Percentiles rank a stretch among this genome's conserved stretches.
Evolutionary conservation across 441 rosid species (phyloP).

Genomic region (Aquilaria agallochum): DNA sequence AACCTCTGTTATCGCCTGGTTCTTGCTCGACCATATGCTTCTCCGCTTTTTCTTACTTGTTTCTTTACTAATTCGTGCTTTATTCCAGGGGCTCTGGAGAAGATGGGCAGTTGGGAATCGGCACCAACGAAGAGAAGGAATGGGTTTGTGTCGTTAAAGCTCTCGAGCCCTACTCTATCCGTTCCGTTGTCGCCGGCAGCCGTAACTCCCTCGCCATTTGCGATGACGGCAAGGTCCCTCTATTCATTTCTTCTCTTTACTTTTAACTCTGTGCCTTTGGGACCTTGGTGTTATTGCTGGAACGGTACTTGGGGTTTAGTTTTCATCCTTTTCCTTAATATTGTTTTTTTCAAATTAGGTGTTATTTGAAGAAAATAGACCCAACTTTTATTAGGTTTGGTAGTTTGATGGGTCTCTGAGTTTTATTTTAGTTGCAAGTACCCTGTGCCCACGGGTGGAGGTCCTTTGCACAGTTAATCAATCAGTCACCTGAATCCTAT

Average conservation of each 20-base stretch:
- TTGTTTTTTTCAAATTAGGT: background rate
- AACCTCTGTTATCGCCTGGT: conserved; percentile 80
- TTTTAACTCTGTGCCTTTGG: background rate
- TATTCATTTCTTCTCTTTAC: conserved; percentile 1
- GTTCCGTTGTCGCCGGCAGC: conserved; percentile 94
- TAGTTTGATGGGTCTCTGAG: too few species aligned
- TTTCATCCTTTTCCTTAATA: conserved; percentile 1
- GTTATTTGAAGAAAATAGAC: too few species aligned
- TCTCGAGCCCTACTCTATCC: conserved; percentile 58
- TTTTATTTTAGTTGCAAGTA: too few species aligned
- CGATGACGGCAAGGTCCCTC: conserved; percentile 82
- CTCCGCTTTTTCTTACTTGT: conserved; percentile 2
- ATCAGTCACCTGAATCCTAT: too few species aligned
- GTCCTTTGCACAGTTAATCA: too few species aligned
- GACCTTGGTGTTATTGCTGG: conserved; percentile 1
- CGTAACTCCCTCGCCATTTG: conserved; percentile 98
- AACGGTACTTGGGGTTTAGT: background rate
- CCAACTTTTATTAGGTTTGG: too few species aligned
- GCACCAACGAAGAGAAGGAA: conserved; percentile 72
- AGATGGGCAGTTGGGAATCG: conserved; percentile 95
- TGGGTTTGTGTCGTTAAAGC: conserved; percentile 69
- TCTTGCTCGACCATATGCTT: conserved; percentile 9
- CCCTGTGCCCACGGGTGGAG: too few species aligned
- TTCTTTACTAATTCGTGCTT: background rate
- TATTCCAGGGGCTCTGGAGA: conserved; percentile 88